These are phyloP conservation scores for Adenanthera pavonina DNA, from an alignment of 306 rosid species.

Conservation along the genomic window DNA sequence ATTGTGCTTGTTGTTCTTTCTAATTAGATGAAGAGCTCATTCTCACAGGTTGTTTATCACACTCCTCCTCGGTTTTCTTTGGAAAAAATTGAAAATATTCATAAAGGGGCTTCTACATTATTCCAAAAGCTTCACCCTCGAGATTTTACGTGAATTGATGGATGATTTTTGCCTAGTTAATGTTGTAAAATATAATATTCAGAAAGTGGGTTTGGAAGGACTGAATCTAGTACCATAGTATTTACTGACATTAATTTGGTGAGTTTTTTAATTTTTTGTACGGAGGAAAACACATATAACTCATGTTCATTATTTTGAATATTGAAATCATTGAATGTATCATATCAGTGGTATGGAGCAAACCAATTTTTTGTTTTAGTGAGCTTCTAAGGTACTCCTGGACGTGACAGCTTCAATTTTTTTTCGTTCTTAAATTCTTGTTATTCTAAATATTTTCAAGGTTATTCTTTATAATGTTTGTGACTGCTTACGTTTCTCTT, in stretches of 20 bases:
- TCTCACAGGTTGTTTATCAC: slow-evolving; percentile 80
- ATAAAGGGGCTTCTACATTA: slow-evolving; percentile 82
- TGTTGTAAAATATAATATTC: slow-evolving; percentile 50
- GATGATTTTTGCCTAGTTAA: slow-evolving; percentile 87
- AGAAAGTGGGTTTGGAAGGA: slow-evolving; percentile 64
- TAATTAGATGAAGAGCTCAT: slow-evolving; percentile 40
- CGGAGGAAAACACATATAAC: background rate
- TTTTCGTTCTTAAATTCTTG: background rate
- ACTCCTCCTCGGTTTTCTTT: slow-evolving; percentile 88
- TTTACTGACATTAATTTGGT: slow-evolving; percentile 96
- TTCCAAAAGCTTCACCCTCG: slow-evolving; percentile 68
- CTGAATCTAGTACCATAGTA: slow-evolving; percentile 69
- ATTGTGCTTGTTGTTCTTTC: slow-evolving; percentile 26
- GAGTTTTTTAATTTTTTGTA: slow-evolving; percentile 39
- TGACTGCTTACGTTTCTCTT: background rate
- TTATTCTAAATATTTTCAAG: no score
- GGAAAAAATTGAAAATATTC: slow-evolving; percentile 72
- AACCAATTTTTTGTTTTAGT: slow-evolving; percentile 95
- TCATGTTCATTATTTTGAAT: slow-evolving; percentile 22
- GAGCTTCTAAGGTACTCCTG: slow-evolving; percentile 82
- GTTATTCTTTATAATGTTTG: no score
- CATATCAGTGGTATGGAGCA: slow-evolving; percentile 98
- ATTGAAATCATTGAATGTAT: slow-evolving; percentile 37
- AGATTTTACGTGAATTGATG: slow-evolving; percentile 97
- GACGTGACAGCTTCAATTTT: slow-evolving; percentile 22